Evolutionary conservation across 345 rosid genomes (phyloP), one percentile per base, ranked within the genome.

Genomic region (Rhizophora apiculata): DNA sequence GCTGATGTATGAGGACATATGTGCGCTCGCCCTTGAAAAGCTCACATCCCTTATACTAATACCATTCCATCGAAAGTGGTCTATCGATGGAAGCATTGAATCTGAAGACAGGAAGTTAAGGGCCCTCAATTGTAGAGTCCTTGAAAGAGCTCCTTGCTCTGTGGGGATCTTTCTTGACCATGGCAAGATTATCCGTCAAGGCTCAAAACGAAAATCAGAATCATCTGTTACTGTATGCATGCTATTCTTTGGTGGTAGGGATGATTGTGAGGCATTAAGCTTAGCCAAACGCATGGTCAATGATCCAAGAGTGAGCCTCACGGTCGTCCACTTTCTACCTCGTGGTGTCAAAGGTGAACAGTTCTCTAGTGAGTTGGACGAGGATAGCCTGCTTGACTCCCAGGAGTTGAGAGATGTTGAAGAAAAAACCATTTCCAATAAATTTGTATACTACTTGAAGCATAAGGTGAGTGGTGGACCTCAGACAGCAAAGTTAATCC

Each of bases 191-290:
- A 22, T 18, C 55, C n/a, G 63, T 36, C 21, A 65, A 54, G 26
- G 6, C 24, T n/a, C 29, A 1, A 21, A 10, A 30, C 2, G 37
- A 26, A 46, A 52, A 7, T 24, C 6, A 4, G 6, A 18, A 3
- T 22, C 62, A 15, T 20, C 46, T 20, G 2, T 13, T 37, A 4
- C 16, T 0, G 54, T 29, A 6, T 65, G 77, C 11, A 59, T 87
- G 77, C 63, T 91, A 52, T 91, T 86, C 77, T 65, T 84, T 6
- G 96, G 96, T 0, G 93, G 93, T 0, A 72, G 62, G 19, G 97
- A 91, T 49, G 96, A 91, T 34, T 63, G 84, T 0, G 97, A 87
- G 55, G 92, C 86, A 1, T 20, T 89, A 3, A 62, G 80, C 0
- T 48, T 89, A 4, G 87, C 78, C 6, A 86, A 79, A 61, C 70